These are phyloP conservation scores for Wickerhamomyces sp. DNA, from an alignment of 1,139 yeast species.

Conservation along the genomic window DNA sequence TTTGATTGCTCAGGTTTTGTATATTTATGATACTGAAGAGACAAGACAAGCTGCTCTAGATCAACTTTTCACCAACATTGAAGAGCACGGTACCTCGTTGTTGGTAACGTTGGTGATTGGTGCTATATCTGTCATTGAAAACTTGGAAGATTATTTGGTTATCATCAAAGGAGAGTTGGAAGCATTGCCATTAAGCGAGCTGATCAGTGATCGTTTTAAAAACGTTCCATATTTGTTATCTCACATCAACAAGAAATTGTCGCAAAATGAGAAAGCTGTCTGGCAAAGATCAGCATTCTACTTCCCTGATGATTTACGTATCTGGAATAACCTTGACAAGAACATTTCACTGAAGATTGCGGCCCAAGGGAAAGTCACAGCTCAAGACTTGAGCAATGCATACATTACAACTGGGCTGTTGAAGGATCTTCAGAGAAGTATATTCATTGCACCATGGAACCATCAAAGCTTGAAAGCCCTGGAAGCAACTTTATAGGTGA, in stretches of 20 bases:
- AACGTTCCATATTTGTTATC: constrained; percentile 58
- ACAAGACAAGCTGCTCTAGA: constrained; percentile 78
- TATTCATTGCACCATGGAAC: constrained; percentile 43
- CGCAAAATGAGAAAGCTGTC: constrained; percentile 24
- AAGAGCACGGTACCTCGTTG: constrained; percentile 58
- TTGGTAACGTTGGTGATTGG: constrained; percentile 70
- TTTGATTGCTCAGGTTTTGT: constrained; percentile 71
- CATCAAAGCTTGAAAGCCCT: constrained; percentile 21
- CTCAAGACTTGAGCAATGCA: constrained; percentile 48
- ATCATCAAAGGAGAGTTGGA: constrained; percentile 67
- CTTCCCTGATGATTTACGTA: constrained; percentile 63
- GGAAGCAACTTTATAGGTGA: constrained; percentile 21
- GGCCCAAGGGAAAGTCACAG: constrained; percentile 40
- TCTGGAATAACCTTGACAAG: constrained; percentile 63
- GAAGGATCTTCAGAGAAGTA: constrained; percentile 56
- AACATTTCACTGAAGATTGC: constrained; percentile 53
- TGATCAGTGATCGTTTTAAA: constrained; percentile 45
- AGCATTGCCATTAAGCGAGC: constrained; percentile 41
- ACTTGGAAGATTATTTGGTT: constrained; percentile 51
- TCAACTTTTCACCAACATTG: constrained; percentile 60
- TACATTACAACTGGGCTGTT: constrained; percentile 42
- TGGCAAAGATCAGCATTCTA: constrained; percentile 72
- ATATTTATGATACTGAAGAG: constrained; percentile 67
- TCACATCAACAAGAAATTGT: constrained; percentile 40
- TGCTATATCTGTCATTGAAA: constrained; percentile 68